Evolutionary conservation across 2,329 filamentous ascomycete species (phyloP), one percentile per base, ranked within the genome.

Genomic region (Paramyrothecium sp.): DNA sequence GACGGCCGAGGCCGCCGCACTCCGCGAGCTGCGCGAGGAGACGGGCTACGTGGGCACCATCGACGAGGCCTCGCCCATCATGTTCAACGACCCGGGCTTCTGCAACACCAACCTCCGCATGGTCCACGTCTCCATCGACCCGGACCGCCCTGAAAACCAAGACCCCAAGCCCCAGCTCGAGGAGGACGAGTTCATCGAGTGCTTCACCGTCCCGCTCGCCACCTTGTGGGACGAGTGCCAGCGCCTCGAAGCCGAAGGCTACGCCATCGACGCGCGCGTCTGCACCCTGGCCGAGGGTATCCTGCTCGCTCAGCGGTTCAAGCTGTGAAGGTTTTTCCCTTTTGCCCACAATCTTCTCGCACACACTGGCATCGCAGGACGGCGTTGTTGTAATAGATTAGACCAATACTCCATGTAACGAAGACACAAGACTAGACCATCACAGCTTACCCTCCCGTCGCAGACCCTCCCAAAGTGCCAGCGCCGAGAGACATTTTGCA

Each of bases 141-240:
- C 90, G 80, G 80, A 75, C 4, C 75, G 86, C 1, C 82, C 88
- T 0, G 86, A 86, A 64, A 94, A 94, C 68, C 82, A 88, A 68
- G 78, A 89, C 54, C 85, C 85, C 1, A 80, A 86, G 70, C 87
- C 90, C 0, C 76, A 89, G 67, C 78, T 93, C 7, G 90, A 94
- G 69, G 90, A 92, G 23, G 88, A 86, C 61, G 90, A 94, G 73
- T 93, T 92, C 68, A 93, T 94, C 67, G 89, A 93, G 70, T 87
- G 88, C 34, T 93, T 94, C 66, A 84, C 83, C 10, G 80, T 91
- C 8, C 87, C 86, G 7, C 68, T 94, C 48, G 76, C 73, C 20
- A 76, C 81, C 16, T 71, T 94, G 44, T 92, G 88, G 76, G 80
- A 80, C 0, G 86, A 89, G 67, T 87, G 87, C 68, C 85, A 85